Percentiles rank a stretch among this genome's conserved stretches.
Conservation (phyloP, 331 rosid species). For the Malus hybrid region DNA sequence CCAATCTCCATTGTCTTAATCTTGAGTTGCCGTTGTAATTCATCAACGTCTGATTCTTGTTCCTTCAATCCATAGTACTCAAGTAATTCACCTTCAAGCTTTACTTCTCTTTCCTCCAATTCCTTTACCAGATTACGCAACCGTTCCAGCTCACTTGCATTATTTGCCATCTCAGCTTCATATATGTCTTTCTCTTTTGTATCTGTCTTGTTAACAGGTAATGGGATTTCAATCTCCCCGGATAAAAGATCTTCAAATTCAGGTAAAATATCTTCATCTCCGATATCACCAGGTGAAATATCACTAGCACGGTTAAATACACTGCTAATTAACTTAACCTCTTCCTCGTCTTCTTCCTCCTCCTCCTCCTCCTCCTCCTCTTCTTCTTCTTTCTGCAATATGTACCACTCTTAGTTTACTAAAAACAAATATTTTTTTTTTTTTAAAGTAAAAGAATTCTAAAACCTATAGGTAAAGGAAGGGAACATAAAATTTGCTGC, state of each 20-base stretch:
- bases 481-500: background rate
- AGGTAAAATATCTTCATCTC: constrained; percentile 66
- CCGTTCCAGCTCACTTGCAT: constrained; percentile 64
- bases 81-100: constrained; percentile 84
- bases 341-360: constrained; percentile 56
- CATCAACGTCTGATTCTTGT: constrained; percentile 72
- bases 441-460: background rate
- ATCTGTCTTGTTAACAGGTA: constrained; percentile 21
- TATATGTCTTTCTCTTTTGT: constrained; percentile 37
- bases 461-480: background rate
- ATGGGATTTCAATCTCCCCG: constrained; percentile 66
- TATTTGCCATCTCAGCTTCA: constrained; percentile 69
- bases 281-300: constrained; percentile 26
- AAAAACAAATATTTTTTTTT: background rate
- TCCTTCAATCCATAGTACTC: constrained; percentile 90
- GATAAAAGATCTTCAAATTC: constrained; percentile 79
- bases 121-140: constrained; percentile 58
- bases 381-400: constrained; percentile 25
- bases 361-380: constrained; percentile 6
- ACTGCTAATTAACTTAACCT: constrained; percentile 76
- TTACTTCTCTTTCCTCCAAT: constrained; percentile 91
- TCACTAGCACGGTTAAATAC: constrained; percentile 46
- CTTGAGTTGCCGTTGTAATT: constrained; percentile 72
- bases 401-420: constrained; percentile 14
- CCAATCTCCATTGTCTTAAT: constrained; percentile 70